Base-by-base conservation (phyloP, 768 basidiomycete species). In the Cyclocybe cylindracea region DNA sequence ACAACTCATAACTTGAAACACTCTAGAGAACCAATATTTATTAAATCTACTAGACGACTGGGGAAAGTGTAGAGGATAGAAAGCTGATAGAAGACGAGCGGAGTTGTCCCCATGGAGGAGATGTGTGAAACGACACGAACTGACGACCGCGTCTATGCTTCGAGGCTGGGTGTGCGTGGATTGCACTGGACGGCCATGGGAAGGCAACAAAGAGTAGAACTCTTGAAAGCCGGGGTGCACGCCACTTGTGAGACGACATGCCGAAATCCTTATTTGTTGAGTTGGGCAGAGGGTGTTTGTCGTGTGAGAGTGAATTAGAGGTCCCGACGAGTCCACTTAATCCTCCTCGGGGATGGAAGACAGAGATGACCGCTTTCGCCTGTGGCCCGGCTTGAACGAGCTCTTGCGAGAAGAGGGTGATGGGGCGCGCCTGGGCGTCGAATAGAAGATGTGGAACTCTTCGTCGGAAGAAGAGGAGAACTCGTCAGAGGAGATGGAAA, bases 271-370 rank as follows among this genome's bases (percentile, higher is more conserved):
- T 54, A 41, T 48, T 39, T 51, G 50, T 46, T 53, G 46, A 43
- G 44, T 48, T 51, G 55, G 57, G 57, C 57, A 60, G 35, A 54
- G 51, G 59, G 53, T 59, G 46, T 46, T 13, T 29, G 54, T 57
- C 39, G 38, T 40, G 39, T 49, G 47, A 34, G 29, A 50, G 37
- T 41, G 39, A 45, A 51, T 48, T 46, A 53, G 36, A 47, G 18
- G 43, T 29, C 38, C 10, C 31, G 34, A 39, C 33, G 53, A 32
- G 34, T 38, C 34, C n/a, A 31, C 37, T 53, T 60, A 66, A 53
- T 64, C 64, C 52, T 67, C 66, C 55, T 67, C 66, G 32, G 64
- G 64, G 40, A 67, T 67, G 14, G 62, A 49, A 32, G 59, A 64
- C 33, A 67, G 52, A 10, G 62, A 60, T 39, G 57, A 56, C 35